Conservation (phyloP, 495 filamentous ascomycete species). For the Tricharina praecox region DNA sequence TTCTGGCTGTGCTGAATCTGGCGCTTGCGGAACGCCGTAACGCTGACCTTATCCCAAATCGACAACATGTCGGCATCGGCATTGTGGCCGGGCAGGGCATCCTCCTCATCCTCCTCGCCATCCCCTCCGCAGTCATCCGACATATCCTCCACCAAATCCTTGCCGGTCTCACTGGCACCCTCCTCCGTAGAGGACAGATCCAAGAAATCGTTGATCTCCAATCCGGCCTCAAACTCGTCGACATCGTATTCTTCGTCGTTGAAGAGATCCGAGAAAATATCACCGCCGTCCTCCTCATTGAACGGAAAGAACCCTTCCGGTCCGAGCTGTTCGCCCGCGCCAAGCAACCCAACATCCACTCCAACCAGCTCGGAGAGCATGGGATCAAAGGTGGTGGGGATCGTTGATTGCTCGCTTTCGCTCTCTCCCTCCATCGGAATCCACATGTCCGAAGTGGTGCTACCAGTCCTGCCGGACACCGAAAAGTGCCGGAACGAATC, state of each 20-base stretch:
- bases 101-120: slow-evolving; percentile 14
- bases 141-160: slow-evolving; percentile 1
- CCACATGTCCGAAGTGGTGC: slow-evolving; percentile 10
- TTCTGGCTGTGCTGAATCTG: slow-evolving; percentile 24
- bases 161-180: slow-evolving; percentile 8
- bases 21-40: slow-evolving; percentile 25
- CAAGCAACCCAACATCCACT: slow-evolving; percentile 10
- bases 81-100: slow-evolving; percentile 12
- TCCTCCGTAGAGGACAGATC: slow-evolving; percentile 23
- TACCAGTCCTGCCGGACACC: slow-evolving; percentile 7
- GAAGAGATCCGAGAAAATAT: slow-evolving; percentile 13
- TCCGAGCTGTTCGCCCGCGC: slow-evolving; percentile 14
- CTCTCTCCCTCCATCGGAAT: slow-evolving; percentile 16
- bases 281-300: background rate
- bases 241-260: slow-evolving; percentile 18
- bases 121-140: slow-evolving; percentile 17
- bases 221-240: slow-evolving; percentile 20
- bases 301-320: slow-evolving; percentile 15
- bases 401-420: slow-evolving; percentile 20
- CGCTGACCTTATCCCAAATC: slow-evolving; percentile 24
- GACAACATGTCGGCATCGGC: slow-evolving; percentile 16
- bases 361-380: slow-evolving; percentile 14
- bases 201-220: slow-evolving; percentile 22
- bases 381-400: slow-evolving; percentile 13
- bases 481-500: slow-evolving; percentile 7